Evolutionary conservation across 495 filamentous ascomycete genomes (phyloP).

Genomic region (Terfezia claveryi): DNA sequence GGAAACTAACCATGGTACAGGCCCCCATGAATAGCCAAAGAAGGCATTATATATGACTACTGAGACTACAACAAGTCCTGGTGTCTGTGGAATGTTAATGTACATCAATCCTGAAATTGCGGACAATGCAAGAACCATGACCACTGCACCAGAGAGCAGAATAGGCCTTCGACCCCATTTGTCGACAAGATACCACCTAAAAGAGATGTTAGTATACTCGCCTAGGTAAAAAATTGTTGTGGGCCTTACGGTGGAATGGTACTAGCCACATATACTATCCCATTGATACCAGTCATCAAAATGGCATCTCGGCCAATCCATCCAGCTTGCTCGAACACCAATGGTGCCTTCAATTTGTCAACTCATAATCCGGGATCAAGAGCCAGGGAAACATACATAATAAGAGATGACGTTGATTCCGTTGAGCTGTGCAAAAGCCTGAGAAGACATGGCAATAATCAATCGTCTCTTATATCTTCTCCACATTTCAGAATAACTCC

Average conservation of each 20-base stretch:
- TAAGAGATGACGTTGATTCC: slow-evolving; percentile 99
- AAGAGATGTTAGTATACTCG: neutral
- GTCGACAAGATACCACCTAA: slow-evolving; percentile 77
- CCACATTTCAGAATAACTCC: slow-evolving; percentile 89
- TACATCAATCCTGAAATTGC: slow-evolving; percentile 89
- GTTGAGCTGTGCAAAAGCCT: slow-evolving; percentile 86
- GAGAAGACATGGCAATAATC: slow-evolving; percentile 97
- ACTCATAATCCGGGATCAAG: neutral
- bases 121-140: slow-evolving; percentile 80
- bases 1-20: slow-evolving; percentile 52
- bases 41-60: slow-evolving; percentile 98
- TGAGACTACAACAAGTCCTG: slow-evolving; percentile 66
- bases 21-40: slow-evolving; percentile 97
- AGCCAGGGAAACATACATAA: slow-evolving; percentile 28
- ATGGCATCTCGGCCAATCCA: slow-evolving; percentile 80
- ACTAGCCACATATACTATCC: slow-evolving; percentile 68
- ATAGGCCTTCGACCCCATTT: slow-evolving; percentile 77
- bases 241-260: slow-evolving; percentile 48
- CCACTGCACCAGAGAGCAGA: slow-evolving; percentile 70
- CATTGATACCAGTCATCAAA: slow-evolving; percentile 95
- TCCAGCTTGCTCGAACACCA: slow-evolving; percentile 88
- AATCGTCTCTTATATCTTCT: slow-evolving; percentile 73
- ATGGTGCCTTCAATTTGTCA: slow-evolving; percentile 33
- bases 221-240: neutral
- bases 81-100: slow-evolving; percentile 55